Evolutionary conservation across 371 early-diverging fungal genomes (phyloP), one percentile per base, ranked within the genome.

Genomic region (Sanchytrium tribonematis): DNA sequence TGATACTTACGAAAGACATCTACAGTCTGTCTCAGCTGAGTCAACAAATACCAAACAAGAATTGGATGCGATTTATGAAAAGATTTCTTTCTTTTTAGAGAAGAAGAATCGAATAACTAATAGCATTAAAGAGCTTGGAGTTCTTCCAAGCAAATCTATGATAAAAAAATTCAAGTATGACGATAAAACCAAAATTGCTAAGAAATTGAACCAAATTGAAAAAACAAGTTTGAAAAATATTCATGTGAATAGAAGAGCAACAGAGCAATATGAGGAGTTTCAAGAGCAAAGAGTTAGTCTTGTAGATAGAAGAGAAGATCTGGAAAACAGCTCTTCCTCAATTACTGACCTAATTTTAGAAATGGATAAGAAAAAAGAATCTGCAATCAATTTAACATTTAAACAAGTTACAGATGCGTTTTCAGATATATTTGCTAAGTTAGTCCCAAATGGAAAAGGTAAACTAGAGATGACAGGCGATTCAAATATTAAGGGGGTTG

Each of bases 161-260:
- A 48, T 48, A 48, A 48, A 5, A 48, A 22, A 48, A 48, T 48
- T 48, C 22, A 48, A 22, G 12, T 5, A 22, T 12, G 5, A 48
- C 48, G 22, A 48, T 22, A 12, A 5, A 12, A 22, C 5, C 48
- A 22, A 80, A 74, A 72, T 92, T 28, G 73, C 91, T 31, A 83
- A 82, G 72, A 77, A 80, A 69, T 81, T 97, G 66, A 88, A 90
- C 74, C 80, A 81, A 67, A 82, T 84, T 69, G 91, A 92, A 72
- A 91, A 91, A 69, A 80, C 78, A 22, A 77, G 95, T 30, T 88
- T 89, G 71, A 83, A 85, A 75, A 93, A 84, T 74, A 83, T 85
- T 27, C 94, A 94, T 73, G 93, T 97, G 70, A 97, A 97, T 81
- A 93, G 92, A 77, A 93, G 92, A 77, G 97, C 97, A 2, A 87